Base-by-base conservation (phyloP, 139 green algal genomes). In the Chlorella sp. region DNA sequence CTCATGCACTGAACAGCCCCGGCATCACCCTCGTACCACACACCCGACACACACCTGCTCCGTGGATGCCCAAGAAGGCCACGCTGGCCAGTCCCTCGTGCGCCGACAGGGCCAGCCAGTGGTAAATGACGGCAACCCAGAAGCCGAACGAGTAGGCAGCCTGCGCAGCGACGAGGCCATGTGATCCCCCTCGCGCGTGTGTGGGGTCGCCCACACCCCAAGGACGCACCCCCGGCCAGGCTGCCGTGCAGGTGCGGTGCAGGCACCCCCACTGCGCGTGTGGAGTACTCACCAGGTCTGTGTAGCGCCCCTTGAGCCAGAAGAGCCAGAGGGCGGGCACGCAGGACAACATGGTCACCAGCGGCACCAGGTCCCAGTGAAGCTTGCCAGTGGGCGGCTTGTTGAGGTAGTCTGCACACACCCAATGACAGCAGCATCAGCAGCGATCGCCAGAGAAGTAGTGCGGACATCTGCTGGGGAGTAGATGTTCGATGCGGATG, bases 241-340 rank as follows among this genome's bases (percentile, higher is more conserved):
- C n/a, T n/a, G n/a, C n/a, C n/a, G n/a, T n/a, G n/a, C n/a, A n/a
- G n/a, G n/a, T n/a, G n/a, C n/a, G n/a, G n/a, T n/a, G n/a, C n/a
- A n/a, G n/a, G n/a, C n/a, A n/a, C n/a, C n/a, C n/a, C n/a, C n/a
- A n/a, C n/a, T n/a, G n/a, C n/a, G n/a, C n/a, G n/a, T n/a, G n/a
- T n/a, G n/a, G n/a, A n/a, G n/a, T 50, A 69, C 63, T 50, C 63
- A 69, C 63, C 2, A 50, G 32, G 32, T 69, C 63, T 2, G 24
- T 14, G 22, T 69, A 69, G 2, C 63, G 31, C 31, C 32, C 3
- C 31, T 35, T 35, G 27, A 4, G 31, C 2, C 3, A 35, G 31
- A 69, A 69, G 2, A 69, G 32, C 32, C 49, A 23, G 31, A 69
- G 31, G 29, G 63, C 50, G 31, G 63, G 63, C 32, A 50, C 5